These are phyloP conservation scores for Neurospora intermedia DNA, from an alignment of 495 filamentous ascomycete species.

Conservation along the genomic window DNA sequence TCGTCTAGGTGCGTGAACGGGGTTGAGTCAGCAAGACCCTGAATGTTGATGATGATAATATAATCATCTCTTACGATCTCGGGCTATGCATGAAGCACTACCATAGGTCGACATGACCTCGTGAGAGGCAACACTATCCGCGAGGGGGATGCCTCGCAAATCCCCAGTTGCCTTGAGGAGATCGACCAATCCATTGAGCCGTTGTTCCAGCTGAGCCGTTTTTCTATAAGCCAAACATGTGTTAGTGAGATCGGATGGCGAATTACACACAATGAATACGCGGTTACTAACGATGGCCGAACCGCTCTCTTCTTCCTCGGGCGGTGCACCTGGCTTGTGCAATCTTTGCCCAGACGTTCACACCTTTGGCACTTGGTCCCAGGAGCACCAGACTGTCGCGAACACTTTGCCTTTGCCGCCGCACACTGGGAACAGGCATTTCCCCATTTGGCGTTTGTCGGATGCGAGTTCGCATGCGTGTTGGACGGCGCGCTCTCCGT, in stretches of 20 bases:
- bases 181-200: constrained; percentile 22
- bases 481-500: not conserved
- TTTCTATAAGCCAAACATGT: constrained; percentile 7
- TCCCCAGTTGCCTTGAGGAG: constrained; percentile 19
- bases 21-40: not conserved
- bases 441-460: constrained; percentile 1
- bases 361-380: not conserved
- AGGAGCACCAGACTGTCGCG: not conserved
- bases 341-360: not conserved
- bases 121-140: not conserved
- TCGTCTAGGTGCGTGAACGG: not conserved
- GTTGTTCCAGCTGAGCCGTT: constrained; percentile 23
- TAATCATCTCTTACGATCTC: not conserved
- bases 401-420: constrained; percentile 1
- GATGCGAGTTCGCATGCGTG: not conserved
- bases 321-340: constrained; percentile 4
- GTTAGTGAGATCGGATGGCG: not conserved
- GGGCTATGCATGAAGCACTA: not conserved
- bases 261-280: not conserved
- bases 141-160: not conserved
- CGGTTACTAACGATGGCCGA: constrained; percentile 22
- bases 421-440: constrained; percentile 3
- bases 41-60: not conserved
- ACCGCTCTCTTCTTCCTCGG: constrained; percentile 28
- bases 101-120: not conserved